Evolutionary conservation across 169 alveolate species (phyloP).

Genomic region (Besnoitia besnoiti): DNA sequence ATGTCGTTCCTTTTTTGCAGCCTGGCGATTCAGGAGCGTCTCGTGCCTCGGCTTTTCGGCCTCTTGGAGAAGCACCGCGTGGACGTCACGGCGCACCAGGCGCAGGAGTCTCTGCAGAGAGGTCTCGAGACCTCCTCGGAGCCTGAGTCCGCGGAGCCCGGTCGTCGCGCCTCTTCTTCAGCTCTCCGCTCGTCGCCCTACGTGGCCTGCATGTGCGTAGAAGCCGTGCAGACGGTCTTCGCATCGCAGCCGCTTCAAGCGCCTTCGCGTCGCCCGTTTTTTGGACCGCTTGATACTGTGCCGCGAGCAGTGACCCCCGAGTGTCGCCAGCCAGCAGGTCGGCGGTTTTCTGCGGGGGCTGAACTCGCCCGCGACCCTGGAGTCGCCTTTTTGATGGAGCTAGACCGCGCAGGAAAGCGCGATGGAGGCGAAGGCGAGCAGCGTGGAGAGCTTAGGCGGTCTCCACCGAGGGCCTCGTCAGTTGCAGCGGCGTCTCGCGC

Average conservation of each 20-base stretch:
- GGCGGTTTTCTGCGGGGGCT: no score
- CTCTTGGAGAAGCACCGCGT: neutral
- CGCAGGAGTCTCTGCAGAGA: neutral
- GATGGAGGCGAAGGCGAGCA: no score
- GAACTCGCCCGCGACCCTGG: no score
- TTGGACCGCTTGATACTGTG: no score
- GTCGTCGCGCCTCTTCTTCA: neutral
- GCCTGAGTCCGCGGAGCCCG: neutral
- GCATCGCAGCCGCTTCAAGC: neutral
- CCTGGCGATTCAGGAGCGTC: neutral
- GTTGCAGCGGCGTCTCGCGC: no score
- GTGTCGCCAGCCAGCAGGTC: no score
- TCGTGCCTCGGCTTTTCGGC: neutral
- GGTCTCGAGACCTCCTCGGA: neutral
- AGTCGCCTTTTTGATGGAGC: no score
- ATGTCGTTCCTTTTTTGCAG: neutral
- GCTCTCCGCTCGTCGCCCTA: neutral
- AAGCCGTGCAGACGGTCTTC: neutral
- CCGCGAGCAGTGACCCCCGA: no score
- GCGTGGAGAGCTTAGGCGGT: no score
- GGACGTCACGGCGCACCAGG: neutral
- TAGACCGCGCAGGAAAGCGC: no score
- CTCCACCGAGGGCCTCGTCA: no score
- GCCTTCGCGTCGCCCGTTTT: neutral
- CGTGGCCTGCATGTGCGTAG: conserved; percentile 35